Conservation (phyloP, 2,329 filamentous ascomycete species). For the Tolypocladium tundrense region DNA sequence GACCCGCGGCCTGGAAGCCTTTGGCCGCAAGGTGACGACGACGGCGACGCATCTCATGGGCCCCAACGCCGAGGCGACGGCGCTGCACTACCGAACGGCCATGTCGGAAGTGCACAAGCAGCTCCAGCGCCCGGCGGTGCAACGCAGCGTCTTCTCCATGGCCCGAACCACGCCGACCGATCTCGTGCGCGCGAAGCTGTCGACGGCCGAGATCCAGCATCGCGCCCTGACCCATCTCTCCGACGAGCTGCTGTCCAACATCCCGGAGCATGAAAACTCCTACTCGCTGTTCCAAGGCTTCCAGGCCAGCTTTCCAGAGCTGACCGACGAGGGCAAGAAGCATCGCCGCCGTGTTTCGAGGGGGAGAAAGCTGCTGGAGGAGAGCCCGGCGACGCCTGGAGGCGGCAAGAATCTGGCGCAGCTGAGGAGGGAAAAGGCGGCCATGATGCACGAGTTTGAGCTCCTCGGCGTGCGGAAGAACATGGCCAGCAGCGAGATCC, state of each 20-base stretch:
- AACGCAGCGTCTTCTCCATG: slow-evolving; percentile 85
- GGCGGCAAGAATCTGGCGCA: slow-evolving; percentile 59
- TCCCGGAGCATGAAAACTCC: slow-evolving; percentile 73
- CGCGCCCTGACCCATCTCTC: slow-evolving; percentile 80
- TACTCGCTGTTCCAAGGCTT: slow-evolving; percentile 98
- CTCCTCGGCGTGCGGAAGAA: slow-evolving; percentile 90
- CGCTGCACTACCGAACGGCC: slow-evolving; percentile 71
- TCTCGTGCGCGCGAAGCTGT: slow-evolving; percentile 83
- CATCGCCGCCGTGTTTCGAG: slow-evolving; percentile 61
- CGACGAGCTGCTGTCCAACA: slow-evolving; percentile 81
- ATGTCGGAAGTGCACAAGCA: slow-evolving; percentile 86
- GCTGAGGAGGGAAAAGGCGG: slow-evolving; percentile 69
- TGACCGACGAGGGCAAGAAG: slow-evolving; percentile 60
- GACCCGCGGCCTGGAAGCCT: slow-evolving; percentile 83
- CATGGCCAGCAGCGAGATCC: slow-evolving; percentile 94
- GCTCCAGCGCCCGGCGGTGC: slow-evolving; percentile 70
- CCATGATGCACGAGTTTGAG: slow-evolving; percentile 76
- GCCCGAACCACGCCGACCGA: slow-evolving; percentile 88
- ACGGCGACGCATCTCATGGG: slow-evolving; percentile 86
- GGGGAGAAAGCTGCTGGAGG: slow-evolving; percentile 65
- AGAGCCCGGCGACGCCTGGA: slow-evolving; percentile 43
- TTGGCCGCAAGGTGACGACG: slow-evolving; percentile 87
- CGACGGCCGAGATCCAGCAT: slow-evolving; percentile 85
- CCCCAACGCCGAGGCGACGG: slow-evolving; percentile 40
- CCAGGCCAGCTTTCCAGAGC: slow-evolving; percentile 72